These are phyloP conservation scores for Styphnolobium japonicum DNA, from an alignment of 306 rosid genomes.

Conservation along the genomic window DNA sequence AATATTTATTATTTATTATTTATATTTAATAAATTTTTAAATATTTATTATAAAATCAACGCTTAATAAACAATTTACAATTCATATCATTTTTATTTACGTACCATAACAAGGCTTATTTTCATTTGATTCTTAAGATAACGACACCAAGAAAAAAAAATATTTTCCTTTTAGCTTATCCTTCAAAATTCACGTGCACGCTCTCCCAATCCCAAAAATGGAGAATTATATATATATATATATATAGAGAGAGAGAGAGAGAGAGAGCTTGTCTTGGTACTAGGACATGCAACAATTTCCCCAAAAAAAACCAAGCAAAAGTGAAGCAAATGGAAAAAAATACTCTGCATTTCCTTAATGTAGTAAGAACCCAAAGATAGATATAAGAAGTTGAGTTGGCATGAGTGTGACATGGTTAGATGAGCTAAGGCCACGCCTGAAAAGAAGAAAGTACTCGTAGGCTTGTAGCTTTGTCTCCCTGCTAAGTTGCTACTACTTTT, in stretches of 20 bases:
- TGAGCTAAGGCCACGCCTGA: constrained; percentile 52
- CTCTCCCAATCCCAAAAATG: constrained; percentile 33
- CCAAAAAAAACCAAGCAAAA: constrained; percentile 24
- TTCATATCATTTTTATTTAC: too few species aligned
- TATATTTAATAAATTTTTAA: too few species aligned
- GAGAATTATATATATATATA: too few species aligned
- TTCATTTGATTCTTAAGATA: neutral
- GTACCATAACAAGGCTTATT: too few species aligned
- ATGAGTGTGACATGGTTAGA: constrained; percentile 46
- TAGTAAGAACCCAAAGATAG: constrained; percentile 1
- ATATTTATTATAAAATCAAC: too few species aligned
- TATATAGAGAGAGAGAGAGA: neutral
- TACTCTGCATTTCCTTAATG: constrained; percentile 20
- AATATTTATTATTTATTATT: too few species aligned
- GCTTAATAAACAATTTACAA: too few species aligned
- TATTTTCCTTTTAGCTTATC: neutral
- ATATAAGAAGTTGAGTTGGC: constrained; percentile 11
- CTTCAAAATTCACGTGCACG: constrained; percentile 48
- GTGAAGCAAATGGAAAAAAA: constrained; percentile 25
- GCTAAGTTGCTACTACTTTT: neutral
- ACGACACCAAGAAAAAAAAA: neutral
- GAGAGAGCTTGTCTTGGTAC: constrained; percentile 1
- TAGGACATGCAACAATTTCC: constrained; percentile 1
- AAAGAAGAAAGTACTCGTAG: constrained; percentile 24
- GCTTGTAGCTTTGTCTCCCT: constrained; percentile 13